Evolutionary conservation across 768 basidiomycete genomes (phyloP), one percentile per base, ranked within the genome.

Genomic region (Mrakia gelida): DNA sequence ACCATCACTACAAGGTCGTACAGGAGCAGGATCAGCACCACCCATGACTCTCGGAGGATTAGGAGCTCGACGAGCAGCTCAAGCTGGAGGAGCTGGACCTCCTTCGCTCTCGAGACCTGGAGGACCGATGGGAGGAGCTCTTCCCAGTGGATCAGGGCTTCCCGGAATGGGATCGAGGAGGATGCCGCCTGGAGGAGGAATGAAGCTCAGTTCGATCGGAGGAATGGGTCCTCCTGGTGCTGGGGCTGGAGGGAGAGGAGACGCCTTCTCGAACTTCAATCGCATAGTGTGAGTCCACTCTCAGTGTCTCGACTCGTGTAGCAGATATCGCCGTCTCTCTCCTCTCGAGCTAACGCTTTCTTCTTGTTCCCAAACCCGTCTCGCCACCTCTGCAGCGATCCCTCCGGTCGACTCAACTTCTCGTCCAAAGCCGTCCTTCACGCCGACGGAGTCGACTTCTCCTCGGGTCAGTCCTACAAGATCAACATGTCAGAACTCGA

Each of bases 401-500:
- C 95, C 0, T 95, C 93, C 1, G 97, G 97, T n/a, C 90, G 91
- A 0, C 91, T 99, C 81, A 94, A 93, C 82, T 99, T 98, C 82
- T 89, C 88, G 32, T 93, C 92, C 74, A 98, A 98, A 83, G 97
- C 97, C 7, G 89, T 98, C 56, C 85, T 99, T 16, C 93, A 96
- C 82, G 91, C 95, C 0, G 87, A 90, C 32, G 97, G 97, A 75
- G 91, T 92, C 56, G 89, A 92, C 81, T 99, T 99, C 84, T 91
- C 90, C 41, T 94, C 90, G 80, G 97, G 97, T 63, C 89, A 91
- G 62, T 93, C 92, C 13, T 97, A 93, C 84, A 88, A 90, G 75
- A 97, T 99, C 86, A 96, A 94, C 85, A 96, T 96, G 96, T 89
- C 89, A 77, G 91, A 98, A 83, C 89, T 99, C 76, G 88, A 92